Base-by-base conservation (phyloP, 208 protist genomes). In the Trypanosoma scelopori region DNA sequence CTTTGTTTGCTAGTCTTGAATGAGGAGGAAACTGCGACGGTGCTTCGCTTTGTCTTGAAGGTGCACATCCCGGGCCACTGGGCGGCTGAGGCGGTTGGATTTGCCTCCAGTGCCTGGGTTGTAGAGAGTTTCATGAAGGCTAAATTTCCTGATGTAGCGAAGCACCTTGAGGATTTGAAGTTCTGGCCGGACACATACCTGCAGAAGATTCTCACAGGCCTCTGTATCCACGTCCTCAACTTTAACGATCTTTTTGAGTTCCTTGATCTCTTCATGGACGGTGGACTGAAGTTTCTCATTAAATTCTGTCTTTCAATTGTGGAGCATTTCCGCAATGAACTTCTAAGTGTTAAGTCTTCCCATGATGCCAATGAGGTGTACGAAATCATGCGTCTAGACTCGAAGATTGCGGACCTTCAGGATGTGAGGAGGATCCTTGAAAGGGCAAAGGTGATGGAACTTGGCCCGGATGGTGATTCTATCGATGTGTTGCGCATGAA, bases 101-200 rank as follows among this genome's bases (percentile, higher is more conserved):
- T 95, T 62, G 81, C 87, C 13, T 92, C 90, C 27, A 95, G 79
- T 60, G 90, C 90, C 49, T 95, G 85, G 87, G 87, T 93, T 60
- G 85, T 92, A 20, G 82, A 95, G 75, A 49, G 85, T 63, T 91
- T 95, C 55, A 91, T 95, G 84, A 61, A 89, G 65, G 58, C 86
- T 48, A 42, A 62, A 37, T 78, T 84, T 56, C 83, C 82, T 0
- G 85, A 92, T 48, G 85, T 96, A 28, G 85, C 87, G 22, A 67
- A 80, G 43, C 90, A 96, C 65, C 75, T 96, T 27, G 53, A 85
- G 47, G 63, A 70, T 35, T 73, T 96, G 49, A 93, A 93, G 20
- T 85, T 96, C 63, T 93, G 87, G 87, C 90, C 90, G 1, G 90
- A 96, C 74, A 96, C 90, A 0, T 96, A 96, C 69, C 76, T 96